Conservation (phyloP, 2,329 filamentous ascomycete species). For the Helotiales sp. region DNA sequence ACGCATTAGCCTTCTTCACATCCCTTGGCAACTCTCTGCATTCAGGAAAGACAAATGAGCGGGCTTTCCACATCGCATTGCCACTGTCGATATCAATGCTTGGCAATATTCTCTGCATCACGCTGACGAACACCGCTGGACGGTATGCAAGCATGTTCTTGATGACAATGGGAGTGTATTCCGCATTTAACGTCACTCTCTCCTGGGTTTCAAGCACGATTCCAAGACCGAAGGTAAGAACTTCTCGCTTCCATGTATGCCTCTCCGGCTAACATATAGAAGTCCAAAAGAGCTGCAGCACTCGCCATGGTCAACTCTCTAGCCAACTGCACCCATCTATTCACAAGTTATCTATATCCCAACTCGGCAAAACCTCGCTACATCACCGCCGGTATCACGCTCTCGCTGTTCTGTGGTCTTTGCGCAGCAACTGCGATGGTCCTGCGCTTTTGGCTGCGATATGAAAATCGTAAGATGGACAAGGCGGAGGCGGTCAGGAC, state of each 20-base stretch:
- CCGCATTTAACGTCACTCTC: slow-evolving; percentile 23
- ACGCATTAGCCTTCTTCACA: slow-evolving; percentile 43
- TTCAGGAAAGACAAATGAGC: slow-evolving; percentile 47
- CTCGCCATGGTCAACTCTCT: slow-evolving; percentile 46
- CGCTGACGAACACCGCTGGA: slow-evolving; percentile 37
- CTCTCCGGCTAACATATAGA: not conserved
- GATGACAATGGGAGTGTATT: slow-evolving; percentile 25
- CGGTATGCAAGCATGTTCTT: slow-evolving; percentile 29
- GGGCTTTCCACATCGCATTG: slow-evolving; percentile 49
- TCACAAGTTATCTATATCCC: slow-evolving; percentile 43
- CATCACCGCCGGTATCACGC: slow-evolving; percentile 33
- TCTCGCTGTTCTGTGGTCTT: slow-evolving; percentile 7
- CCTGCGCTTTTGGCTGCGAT: slow-evolving; percentile 9
- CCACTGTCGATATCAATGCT: slow-evolving; percentile 54
- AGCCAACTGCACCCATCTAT: slow-evolving; percentile 46
- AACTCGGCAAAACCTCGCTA: slow-evolving; percentile 34
- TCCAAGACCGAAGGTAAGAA: slow-evolving; percentile 42
- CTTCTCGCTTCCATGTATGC: not conserved
- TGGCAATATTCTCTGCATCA: slow-evolving; percentile 44
- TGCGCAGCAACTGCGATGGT: slow-evolving; percentile 10
- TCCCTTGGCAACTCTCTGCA: slow-evolving; percentile 45
- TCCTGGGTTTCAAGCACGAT: slow-evolving; percentile 39
- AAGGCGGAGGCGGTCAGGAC: slow-evolving; percentile 13
- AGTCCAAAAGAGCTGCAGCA: slow-evolving; percentile 45
- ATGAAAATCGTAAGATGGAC: slow-evolving; percentile 6